phyloP scores from a whole-genome alignment of 129 eudicot species.

The Flaveria trinervia region DNA sequence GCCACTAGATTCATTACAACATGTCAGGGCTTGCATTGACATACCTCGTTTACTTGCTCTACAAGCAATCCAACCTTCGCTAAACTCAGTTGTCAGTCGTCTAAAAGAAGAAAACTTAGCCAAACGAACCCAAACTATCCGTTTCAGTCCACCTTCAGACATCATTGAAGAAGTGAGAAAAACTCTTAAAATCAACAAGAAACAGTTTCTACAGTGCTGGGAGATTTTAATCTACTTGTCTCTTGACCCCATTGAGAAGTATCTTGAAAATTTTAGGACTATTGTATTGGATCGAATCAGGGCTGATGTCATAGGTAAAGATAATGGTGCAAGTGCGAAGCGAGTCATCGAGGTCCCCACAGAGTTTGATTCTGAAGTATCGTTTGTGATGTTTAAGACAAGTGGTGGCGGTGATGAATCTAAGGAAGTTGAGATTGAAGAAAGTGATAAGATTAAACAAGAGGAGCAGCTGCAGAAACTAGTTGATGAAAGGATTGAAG shows the following conservation, averaged over 20 bases:
- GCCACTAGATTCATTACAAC: slow-evolving; percentile 88
- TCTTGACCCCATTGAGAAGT: slow-evolving; percentile 64
- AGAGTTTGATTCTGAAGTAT: slow-evolving; percentile 59
- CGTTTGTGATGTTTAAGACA: slow-evolving; percentile 84
- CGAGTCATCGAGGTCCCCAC: slow-evolving; percentile 66
- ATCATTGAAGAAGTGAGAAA: slow-evolving; percentile 68
- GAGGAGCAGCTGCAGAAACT: slow-evolving; percentile 76
- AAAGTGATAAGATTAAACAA: slow-evolving; percentile 41
- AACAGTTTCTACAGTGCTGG: slow-evolving; percentile 82
- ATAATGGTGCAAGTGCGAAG: slow-evolving; percentile 61
- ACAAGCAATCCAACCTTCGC: slow-evolving; percentile 53
- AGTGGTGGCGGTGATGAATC: slow-evolving; percentile 47
- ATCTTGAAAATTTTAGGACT: slow-evolving; percentile 60
- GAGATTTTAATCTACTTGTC: slow-evolving; percentile 70
- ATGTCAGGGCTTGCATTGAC: slow-evolving; percentile 67
- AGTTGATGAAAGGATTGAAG: slow-evolving; percentile 77
- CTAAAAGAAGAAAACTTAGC: slow-evolving; percentile 66
- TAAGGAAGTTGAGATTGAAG: slow-evolving; percentile 50
- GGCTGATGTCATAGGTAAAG: slow-evolving; percentile 75
- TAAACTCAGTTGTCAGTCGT: slow-evolving; percentile 41
- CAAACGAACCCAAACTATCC: slow-evolving; percentile 46
- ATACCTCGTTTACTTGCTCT: slow-evolving; percentile 67
- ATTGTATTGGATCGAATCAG: slow-evolving; percentile 58
- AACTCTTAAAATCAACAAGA: slow-evolving; percentile 75
- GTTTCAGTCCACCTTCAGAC: slow-evolving; percentile 54